Base-by-base conservation (phyloP, 2,329 filamentous ascomycete species). In the Ilyonectria robusta region DNA sequence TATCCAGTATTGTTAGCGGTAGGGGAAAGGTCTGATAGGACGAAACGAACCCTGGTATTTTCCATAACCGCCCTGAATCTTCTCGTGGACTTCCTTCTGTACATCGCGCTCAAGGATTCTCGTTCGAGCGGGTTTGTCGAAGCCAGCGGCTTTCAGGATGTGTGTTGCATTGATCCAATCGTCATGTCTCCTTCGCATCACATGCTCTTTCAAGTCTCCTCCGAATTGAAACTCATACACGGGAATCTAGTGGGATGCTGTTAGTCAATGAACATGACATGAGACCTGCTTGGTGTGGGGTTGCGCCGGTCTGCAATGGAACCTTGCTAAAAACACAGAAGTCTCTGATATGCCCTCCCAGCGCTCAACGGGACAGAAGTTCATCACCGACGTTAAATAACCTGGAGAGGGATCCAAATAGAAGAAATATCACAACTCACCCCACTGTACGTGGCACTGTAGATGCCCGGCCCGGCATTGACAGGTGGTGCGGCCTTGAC, bases 131-230 rank as follows among this genome's bases (percentile, higher is more conserved):
- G 96, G 96, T 82, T 99, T 99, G 82, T 99, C 96, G 78, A 97
- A 97, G 62, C 95, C 95, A 69, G 96, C 96, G 46, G 97, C 94
- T 79, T 99, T 99, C 55, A 99, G 85, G 67, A 99, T 98, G 79
- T 99, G 96, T 60, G 96, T 99, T n/a, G 96, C 96, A 85, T 99
- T 99, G 84, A 99, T 96, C 94, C 95, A 99, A 82, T 98, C 91
- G 81, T 99, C 96, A 59, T 91, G 89, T 67, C 95, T 91, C 57
- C 96, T 90, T 80, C 96, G 92, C 96, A 99, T 99, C 72, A 98
- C 93, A 93, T 98, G 94, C 76, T 92, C 89, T 78, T 92, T 91
- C 35, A 91, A 78, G 78, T 97, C 94, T 72, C 86, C 87, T 40
- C 92, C 94, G 75, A 97, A 92, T 79, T 97, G 94, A 82, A 90